Evolutionary conservation across 495 filamentous ascomycete species (phyloP), one percentile per base, ranked within the genome.

Genomic region (Neurospora hispaniola): DNA sequence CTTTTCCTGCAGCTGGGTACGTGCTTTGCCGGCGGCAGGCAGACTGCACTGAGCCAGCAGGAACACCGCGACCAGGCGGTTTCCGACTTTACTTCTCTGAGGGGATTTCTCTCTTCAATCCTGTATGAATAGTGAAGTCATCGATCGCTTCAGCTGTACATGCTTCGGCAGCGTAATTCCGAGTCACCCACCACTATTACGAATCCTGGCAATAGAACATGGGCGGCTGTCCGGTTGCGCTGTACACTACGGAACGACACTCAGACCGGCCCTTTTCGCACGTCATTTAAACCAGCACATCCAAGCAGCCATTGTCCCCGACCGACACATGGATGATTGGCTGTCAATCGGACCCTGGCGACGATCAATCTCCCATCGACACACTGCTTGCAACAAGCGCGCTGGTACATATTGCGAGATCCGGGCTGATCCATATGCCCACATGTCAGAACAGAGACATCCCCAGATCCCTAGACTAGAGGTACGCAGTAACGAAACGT

Each of bases 321-420:
- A 35, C 54, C 48, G 54, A 66, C 27, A 66, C 54, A 35, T 66
- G 23, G 54, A 35, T 66, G 6, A 66, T 66, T 35, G 54, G 54
- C 14, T 35, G 27, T 38, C 23, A 31, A 66, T 7, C 54, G 14
- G 27, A 35, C 54, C 54, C 54, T 66, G 68, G 73, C 39, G 76
- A 42, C 59, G 75, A 78, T 78, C 76, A 75, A 76, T 71, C 70
- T 70, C 14, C 68, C 73, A 75, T 75, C 73, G 69, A 73, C 69
- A 46, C 54, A 62, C n/a, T 62, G 54, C 54, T 62, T 62, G 27
- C 31, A 66, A 66, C 31, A 66, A 66, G 54, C 54, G 27, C 54
- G 54, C 27, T 66, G 9, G 54, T 66, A 31, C 27, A 31, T 31
- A 38, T 66, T 6, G n/a, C 9, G 54, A 66, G 54, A 66, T 66